Percentiles rank a stretch among this genome's conserved stretches.
Evolutionary conservation across 1,284 basidiomycete species (phyloP).

Genomic region (Peniophora sp.): DNA sequence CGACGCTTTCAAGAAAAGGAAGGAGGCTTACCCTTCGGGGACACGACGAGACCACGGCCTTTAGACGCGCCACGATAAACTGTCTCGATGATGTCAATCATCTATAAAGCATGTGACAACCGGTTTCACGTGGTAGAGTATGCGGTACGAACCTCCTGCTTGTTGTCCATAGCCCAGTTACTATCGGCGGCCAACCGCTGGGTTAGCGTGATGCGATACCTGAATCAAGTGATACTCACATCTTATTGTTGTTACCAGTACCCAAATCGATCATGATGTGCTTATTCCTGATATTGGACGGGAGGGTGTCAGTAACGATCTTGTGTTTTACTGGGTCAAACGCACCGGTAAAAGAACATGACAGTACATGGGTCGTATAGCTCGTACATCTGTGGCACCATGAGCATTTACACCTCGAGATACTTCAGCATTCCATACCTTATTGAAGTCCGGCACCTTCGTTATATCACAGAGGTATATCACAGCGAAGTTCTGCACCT

Average conservation of each 20-base stretch:
- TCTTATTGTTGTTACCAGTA: conserved; percentile 99
- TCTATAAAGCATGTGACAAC: conserved; percentile 30
- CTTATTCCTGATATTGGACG: conserved; percentile 70
- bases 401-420: conserved; percentile 1
- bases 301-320: background rate
- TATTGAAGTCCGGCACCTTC: conserved; percentile 98
- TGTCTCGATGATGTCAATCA: conserved; percentile 98
- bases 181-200: conserved; percentile 29
- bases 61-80: conserved; percentile 97
- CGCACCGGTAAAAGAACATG: conserved; percentile 96
- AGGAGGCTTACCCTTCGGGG: conserved; percentile 74
- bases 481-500: conserved; percentile 97
- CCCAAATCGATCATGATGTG: conserved; percentile 99
- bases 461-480: conserved; percentile 96
- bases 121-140: background rate
- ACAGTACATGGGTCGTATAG: conserved; percentile 93
- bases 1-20: background rate
- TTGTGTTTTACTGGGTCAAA: conserved; percentile 5
- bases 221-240: conserved; percentile 44
- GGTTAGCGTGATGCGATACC: conserved; percentile 4
- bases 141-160: conserved; percentile 75
- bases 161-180: conserved; percentile 97
- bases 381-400: conserved; percentile 74
- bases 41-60: conserved; percentile 95
- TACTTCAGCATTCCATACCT: conserved; percentile 44